Conservation (phyloP, 305 asterid genomes). For the Fraxinus angustifolia region DNA sequence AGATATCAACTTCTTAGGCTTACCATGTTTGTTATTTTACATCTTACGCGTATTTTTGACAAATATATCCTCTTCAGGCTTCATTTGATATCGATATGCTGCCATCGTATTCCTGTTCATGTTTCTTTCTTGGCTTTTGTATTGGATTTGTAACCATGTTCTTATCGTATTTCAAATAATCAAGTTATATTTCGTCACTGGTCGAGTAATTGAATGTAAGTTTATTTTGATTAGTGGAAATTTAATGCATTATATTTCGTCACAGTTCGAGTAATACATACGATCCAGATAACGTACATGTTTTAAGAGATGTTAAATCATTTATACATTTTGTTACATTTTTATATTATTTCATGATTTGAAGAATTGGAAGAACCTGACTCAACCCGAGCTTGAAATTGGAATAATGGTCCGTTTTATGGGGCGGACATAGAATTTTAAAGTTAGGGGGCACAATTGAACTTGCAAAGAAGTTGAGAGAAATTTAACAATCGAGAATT, state of each 20-base stretch:
- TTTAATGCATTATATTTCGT: not conserved
- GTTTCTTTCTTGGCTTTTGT: not conserved
- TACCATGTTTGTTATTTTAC: not conserved
- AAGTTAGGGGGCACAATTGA: no score
- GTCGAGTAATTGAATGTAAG: not conserved
- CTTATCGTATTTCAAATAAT: not conserved
- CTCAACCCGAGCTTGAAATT: not conserved
- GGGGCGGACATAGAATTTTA: no score
- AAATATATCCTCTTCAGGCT: not conserved
- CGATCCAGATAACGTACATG: not conserved
- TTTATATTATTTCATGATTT: not conserved
- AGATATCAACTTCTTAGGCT: not conserved
- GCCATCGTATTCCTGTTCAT: not conserved
- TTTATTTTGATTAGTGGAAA: not conserved
- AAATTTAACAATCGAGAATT: no score
- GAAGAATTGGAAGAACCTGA: not conserved
- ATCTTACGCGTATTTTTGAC: not conserved
- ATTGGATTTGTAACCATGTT: not conserved
- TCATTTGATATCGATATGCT: not conserved
- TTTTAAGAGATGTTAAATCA: not conserved
- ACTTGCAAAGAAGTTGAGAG: no score
- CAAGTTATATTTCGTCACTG: not conserved
- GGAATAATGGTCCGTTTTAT: no score
- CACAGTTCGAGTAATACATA: not conserved
- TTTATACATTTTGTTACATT: not conserved